These are phyloP conservation scores for Xerocomus potaroensis DNA, from an alignment of 768 basidiomycete species.

Conservation along the genomic window DNA sequence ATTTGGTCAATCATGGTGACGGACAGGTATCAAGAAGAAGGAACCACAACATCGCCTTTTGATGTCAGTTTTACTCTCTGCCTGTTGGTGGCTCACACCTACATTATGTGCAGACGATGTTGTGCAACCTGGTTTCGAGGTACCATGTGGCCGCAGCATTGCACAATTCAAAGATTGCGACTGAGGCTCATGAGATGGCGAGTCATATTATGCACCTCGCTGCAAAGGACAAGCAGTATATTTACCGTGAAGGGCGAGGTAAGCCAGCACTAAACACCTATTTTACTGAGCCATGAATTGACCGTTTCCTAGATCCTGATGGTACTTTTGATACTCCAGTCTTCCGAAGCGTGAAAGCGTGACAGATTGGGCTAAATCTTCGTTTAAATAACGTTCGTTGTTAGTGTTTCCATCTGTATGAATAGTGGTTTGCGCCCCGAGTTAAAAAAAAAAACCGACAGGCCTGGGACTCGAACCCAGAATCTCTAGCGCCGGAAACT, in stretches of 20 bases:
- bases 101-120: constrained; percentile 56
- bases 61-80: constrained; percentile 43
- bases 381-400: too few species aligned
- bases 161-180: constrained; percentile 50
- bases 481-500: constrained; percentile 63
- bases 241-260: constrained; percentile 57
- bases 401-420: constrained; percentile 5
- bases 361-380: background rate
- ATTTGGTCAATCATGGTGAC: background rate
- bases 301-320: constrained; percentile 26
- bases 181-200: constrained; percentile 53
- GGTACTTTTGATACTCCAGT: constrained; percentile 44
- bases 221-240: constrained; percentile 58
- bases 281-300: background rate
- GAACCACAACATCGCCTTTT: constrained; percentile 81
- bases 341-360: constrained; percentile 25
- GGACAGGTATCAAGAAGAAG: constrained; percentile 58
- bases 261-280: background rate
- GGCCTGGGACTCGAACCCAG: constrained; percentile 62
- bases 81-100: background rate
- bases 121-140: constrained; percentile 63
- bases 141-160: constrained; percentile 58
- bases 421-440: constrained; percentile 1
- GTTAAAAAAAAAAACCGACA: constrained; percentile 49
- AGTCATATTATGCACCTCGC: constrained; percentile 57